Evolutionary conservation across 768 basidiomycete species (phyloP).

Genomic region (Pulveroboletus frians): DNA sequence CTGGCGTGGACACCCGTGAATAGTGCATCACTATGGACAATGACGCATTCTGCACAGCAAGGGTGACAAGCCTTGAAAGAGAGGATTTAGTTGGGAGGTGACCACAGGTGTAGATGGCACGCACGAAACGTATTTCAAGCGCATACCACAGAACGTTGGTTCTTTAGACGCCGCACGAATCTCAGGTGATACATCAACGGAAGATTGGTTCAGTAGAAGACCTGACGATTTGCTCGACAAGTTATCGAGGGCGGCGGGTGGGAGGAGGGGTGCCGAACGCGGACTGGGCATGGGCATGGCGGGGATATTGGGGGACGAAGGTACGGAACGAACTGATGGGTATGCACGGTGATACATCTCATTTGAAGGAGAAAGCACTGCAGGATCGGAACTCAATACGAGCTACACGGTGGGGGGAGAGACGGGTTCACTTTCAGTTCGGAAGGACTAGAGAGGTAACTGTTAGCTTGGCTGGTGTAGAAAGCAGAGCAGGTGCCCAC

Average conservation of each 20-base stretch:
- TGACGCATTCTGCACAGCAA: conserved; percentile 92
- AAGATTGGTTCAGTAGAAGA: conserved; percentile 32
- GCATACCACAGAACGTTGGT: conserved; percentile 64
- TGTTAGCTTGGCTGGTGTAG: not conserved
- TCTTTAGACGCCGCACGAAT: conserved; percentile 18
- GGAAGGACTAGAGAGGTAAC: not conserved
- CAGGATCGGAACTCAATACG: conserved; percentile 13
- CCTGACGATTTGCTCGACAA: conserved; percentile 38
- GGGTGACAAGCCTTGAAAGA: conserved; percentile 60
- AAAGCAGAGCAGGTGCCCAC: not conserved
- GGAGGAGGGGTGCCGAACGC: conserved; percentile 47
- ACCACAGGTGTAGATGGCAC: conserved; percentile 24
- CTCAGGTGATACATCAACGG: conserved; percentile 32
- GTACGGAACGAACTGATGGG: conserved; percentile 52
- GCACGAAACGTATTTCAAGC: conserved; percentile 78
- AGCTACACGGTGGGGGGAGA: conserved; percentile 1
- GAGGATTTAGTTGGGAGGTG: conserved; percentile 4
- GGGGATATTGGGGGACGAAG: conserved; percentile 33
- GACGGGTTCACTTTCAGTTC: conserved; percentile 19
- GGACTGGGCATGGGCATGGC: conserved; percentile 29
- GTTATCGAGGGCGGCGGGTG: conserved; percentile 41
- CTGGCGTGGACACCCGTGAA: conserved; percentile 83
- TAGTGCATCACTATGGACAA: conserved; percentile 98
- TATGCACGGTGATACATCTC: conserved; percentile 63
- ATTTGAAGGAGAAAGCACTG: conserved; percentile 33